These are phyloP conservation scores for Grigorovia yakushimaensis DNA, from an alignment of 805 yeast genomes.

Conservation along the genomic window DNA sequence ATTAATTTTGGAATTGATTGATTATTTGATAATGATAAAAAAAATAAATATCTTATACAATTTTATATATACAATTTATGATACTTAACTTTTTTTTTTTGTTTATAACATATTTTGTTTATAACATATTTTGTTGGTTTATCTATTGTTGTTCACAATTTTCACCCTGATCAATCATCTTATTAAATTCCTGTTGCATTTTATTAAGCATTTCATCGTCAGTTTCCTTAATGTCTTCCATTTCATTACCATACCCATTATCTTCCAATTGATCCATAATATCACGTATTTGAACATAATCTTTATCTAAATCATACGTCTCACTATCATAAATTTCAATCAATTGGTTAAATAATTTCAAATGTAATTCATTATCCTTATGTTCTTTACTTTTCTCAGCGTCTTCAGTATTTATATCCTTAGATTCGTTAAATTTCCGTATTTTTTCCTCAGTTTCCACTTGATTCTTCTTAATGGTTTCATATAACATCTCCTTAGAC, in stretches of 20 bases:
- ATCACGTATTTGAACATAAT: not conserved
- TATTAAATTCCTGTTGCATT: not conserved
- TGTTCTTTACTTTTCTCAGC: not conserved
- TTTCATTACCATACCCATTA: not conserved
- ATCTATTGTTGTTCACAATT: not conserved
- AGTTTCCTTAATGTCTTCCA: not conserved
- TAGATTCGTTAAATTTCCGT: not conserved
- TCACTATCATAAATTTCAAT: not conserved
- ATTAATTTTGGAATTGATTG: slow-evolving; percentile 8
- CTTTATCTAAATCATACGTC: not conserved
- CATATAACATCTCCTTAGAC: slow-evolving; percentile 1
- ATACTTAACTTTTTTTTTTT: too few species aligned
- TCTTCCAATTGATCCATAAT: not conserved
- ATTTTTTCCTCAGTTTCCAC: not conserved
- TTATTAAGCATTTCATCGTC: not conserved
- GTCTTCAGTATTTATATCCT: not conserved
- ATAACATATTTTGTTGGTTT: too few species aligned
- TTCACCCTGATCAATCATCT: not conserved
- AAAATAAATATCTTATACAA: too few species aligned
- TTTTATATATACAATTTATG: too few species aligned
- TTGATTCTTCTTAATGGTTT: not conserved
- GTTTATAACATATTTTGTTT: too few species aligned
- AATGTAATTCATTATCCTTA: not conserved
- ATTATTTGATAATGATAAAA: too few species aligned
- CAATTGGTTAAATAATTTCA: not conserved